Evolutionary conservation across 345 rosid species (phyloP).

Genomic region (Leavenworthia alabamica): DNA sequence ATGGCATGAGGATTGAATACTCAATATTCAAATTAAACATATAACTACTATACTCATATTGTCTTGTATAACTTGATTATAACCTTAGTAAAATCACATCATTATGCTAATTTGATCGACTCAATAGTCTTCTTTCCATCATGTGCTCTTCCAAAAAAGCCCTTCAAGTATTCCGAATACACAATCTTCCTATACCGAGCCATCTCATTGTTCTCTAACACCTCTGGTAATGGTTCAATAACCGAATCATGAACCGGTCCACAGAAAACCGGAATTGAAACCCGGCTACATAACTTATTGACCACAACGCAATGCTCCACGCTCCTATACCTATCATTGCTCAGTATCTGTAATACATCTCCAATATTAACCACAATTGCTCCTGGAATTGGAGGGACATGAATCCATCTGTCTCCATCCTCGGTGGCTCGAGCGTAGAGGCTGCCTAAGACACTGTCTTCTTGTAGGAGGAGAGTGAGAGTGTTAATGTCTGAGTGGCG

Average conservation of each 20-base stretch:
- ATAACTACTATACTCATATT: not conserved
- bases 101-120: conserved; percentile 3
- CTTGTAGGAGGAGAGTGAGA: conserved; percentile 38
- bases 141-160: conserved; percentile 24
- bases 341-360: conserved; percentile 29
- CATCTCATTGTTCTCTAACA: conserved; percentile 17
- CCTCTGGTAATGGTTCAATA: conserved; percentile 24
- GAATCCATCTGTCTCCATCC: conserved; percentile 22
- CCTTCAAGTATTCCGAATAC: conserved; percentile 28
- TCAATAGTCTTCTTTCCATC: conserved; percentile 29
- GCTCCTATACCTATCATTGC: conserved; percentile 30
- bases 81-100: not conserved
- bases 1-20: not conserved
- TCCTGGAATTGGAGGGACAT: conserved; percentile 25
- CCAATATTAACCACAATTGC: conserved; percentile 31
- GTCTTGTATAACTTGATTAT: not conserved
- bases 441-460: conserved; percentile 26
- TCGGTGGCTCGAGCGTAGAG: conserved; percentile 35
- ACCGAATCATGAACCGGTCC: conserved; percentile 25
- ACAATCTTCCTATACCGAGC: conserved; percentile 21
- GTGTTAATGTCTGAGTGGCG: conserved; percentile 39
- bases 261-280: conserved; percentile 30
- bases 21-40: not conserved
- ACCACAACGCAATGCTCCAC: conserved; percentile 31
- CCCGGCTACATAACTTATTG: conserved; percentile 22